Conservation (phyloP, 2,329 filamentous ascomycete genomes). For the Periglandula ipomoeae region DNA sequence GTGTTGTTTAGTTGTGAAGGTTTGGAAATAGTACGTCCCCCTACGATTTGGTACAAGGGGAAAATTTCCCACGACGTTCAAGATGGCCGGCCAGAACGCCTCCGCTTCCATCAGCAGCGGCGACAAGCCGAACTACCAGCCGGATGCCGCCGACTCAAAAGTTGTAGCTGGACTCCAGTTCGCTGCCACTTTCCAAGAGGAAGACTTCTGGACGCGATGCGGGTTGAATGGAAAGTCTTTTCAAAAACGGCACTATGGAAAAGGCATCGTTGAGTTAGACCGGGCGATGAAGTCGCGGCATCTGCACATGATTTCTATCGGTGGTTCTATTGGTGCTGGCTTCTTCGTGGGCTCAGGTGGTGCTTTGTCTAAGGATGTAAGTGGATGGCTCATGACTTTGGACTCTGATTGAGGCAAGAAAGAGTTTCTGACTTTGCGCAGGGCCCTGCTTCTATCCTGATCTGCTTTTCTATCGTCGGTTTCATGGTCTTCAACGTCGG, state of each 20-base stretch:
- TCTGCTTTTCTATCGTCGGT: slow-evolving; percentile 47
- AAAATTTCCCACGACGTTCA: no score
- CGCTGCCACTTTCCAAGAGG: slow-evolving; percentile 15
- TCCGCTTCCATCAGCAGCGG: slow-evolving; percentile 1
- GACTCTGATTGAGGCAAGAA: no score
- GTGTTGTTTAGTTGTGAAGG: no score
- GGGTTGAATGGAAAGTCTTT: slow-evolving; percentile 27
- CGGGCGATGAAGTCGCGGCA: slow-evolving; percentile 46
- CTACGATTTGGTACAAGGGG: no score
- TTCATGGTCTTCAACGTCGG: slow-evolving; percentile 37
- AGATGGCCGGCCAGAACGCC: slow-evolving; percentile 4
- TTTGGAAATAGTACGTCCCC: no score
- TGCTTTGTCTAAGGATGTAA: slow-evolving; percentile 42
- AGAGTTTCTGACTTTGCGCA: slow-evolving; percentile 1
- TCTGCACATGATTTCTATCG: slow-evolving; percentile 54
- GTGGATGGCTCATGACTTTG: no score
- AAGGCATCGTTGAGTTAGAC: slow-evolving; percentile 28
- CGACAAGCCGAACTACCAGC: slow-evolving; percentile 6
- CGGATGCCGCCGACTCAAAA: slow-evolving; percentile 5
- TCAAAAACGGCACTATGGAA: slow-evolving; percentile 22
- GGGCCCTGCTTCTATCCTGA: slow-evolving; percentile 33
- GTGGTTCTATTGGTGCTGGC: slow-evolving; percentile 52
- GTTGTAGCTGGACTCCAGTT: slow-evolving; percentile 6
- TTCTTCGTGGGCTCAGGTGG: slow-evolving; percentile 53
- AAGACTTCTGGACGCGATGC: slow-evolving; percentile 25